Evolutionary conservation across 1,284 basidiomycete species (phyloP).

Genomic region (Ceratobasidium sp.): DNA sequence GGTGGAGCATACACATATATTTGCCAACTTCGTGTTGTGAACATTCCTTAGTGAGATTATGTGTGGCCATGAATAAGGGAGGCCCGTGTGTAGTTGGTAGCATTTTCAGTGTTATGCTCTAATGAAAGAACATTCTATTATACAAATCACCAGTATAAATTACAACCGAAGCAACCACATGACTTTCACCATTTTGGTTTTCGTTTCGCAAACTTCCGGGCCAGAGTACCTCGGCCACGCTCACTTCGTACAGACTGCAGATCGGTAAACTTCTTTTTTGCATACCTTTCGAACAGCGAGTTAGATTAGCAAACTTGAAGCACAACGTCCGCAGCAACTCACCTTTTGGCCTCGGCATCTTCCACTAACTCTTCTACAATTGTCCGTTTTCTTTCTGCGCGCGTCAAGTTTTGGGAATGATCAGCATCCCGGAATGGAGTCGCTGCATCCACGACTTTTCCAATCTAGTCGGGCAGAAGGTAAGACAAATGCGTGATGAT

Average conservation of each 20-base stretch:
- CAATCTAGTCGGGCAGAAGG: slow-evolving; percentile 63
- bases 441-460: slow-evolving; percentile 77
- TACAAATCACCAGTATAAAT: neutral
- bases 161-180: neutral
- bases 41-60: no score
- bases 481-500: slow-evolving; percentile 37
- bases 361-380: slow-evolving; percentile 88
- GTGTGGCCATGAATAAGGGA: no score
- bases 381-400: slow-evolving; percentile 72
- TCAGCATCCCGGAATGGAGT: slow-evolving; percentile 77
- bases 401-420: slow-evolving; percentile 60
- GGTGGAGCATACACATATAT: no score
- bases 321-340: neutral
- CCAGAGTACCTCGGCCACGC: slow-evolving; percentile 74
- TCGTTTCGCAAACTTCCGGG: slow-evolving; percentile 66
- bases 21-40: no score
- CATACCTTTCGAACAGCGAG: slow-evolving; percentile 57
- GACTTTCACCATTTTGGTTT: slow-evolving; percentile 70
- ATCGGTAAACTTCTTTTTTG: slow-evolving; percentile 92
- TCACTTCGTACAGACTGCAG: slow-evolving; percentile 74
- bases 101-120: no score
- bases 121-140: neutral
- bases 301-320: neutral
- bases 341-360: slow-evolving; percentile 78
- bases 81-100: no score